Conservation (phyloP, 768 basidiomycete genomes). For the Phallus indusiatus region DNA sequence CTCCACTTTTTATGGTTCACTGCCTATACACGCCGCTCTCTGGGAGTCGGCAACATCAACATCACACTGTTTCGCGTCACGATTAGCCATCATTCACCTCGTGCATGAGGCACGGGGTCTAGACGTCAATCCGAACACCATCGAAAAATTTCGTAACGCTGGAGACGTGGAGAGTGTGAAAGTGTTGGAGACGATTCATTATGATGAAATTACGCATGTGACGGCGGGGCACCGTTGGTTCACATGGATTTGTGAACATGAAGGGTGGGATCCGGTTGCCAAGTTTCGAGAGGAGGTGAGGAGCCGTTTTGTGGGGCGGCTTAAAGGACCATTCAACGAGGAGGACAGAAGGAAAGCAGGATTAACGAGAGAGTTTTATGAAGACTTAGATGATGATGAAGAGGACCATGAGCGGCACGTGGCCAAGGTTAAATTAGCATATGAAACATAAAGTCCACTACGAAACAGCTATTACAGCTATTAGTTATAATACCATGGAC, state of each 20-base stretch:
- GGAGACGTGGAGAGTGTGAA: slow-evolving; percentile 58
- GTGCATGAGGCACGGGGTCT: slow-evolving; percentile 80
- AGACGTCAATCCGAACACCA: slow-evolving; percentile 76
- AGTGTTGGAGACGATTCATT: slow-evolving; percentile 66
- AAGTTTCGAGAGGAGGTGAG: slow-evolving; percentile 66
- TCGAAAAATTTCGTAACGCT: slow-evolving; percentile 58
- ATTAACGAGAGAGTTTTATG: slow-evolving; percentile 62
- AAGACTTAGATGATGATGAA: slow-evolving; percentile 52
- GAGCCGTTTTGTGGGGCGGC: slow-evolving; percentile 58
- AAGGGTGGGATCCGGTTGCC: slow-evolving; percentile 45
- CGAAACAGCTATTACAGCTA: no score
- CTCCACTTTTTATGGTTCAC: slow-evolving; percentile 62
- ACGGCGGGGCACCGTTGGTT: slow-evolving; percentile 80
- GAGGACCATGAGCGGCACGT: not conserved
- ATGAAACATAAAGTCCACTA: not conserved
- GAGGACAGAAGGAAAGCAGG: slow-evolving; percentile 67
- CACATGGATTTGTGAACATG: slow-evolving; percentile 57
- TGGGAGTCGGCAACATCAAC: slow-evolving; percentile 74
- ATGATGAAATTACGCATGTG: slow-evolving; percentile 76
- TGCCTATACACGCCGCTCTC: slow-evolving; percentile 64
- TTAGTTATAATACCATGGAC: no score
- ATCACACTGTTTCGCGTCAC: slow-evolving; percentile 52
- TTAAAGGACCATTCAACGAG: slow-evolving; percentile 78
- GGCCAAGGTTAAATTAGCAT: not conserved
- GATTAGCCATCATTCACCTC: slow-evolving; percentile 77